Percentiles rank a stretch among this genome's conserved stretches.
phyloP scores from a whole-genome alignment of 352 stramenopile genomes.

The Pythium oligandrum region DNA sequence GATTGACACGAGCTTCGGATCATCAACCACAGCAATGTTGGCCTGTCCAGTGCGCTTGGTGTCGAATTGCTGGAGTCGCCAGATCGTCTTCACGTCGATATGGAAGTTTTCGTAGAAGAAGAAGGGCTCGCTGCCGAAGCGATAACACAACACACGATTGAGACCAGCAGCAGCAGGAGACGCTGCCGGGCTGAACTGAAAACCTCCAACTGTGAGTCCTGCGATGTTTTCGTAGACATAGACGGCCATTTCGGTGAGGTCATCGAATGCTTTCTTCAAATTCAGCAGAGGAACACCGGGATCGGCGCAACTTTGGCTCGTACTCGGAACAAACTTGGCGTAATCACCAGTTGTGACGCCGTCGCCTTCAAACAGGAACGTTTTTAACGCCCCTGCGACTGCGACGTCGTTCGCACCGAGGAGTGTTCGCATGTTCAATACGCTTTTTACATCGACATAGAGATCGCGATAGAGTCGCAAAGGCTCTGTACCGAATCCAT shows the following conservation, averaged over 20 bases:
- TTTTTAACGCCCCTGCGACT: slow-evolving; percentile 42
- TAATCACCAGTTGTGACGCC: slow-evolving; percentile 50
- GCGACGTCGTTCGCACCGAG: slow-evolving; percentile 33
- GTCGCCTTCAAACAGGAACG: slow-evolving; percentile 62
- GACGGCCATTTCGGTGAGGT: slow-evolving; percentile 55
- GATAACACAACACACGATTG: slow-evolving; percentile 48
- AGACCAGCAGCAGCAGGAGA: slow-evolving; percentile 25
- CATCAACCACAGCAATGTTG: slow-evolving; percentile 48
- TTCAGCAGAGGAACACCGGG: slow-evolving; percentile 41
- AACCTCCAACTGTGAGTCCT: slow-evolving; percentile 35
- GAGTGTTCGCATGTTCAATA: slow-evolving; percentile 44
- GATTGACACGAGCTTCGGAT: slow-evolving; percentile 51
- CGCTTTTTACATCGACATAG: slow-evolving; percentile 58
- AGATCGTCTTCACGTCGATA: slow-evolving; percentile 65
- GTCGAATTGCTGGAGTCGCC: slow-evolving; percentile 26
- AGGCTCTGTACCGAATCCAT: slow-evolving; percentile 54
- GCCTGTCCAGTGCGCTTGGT: slow-evolving; percentile 15
- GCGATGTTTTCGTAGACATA: slow-evolving; percentile 59
- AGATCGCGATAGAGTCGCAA: slow-evolving; percentile 39
- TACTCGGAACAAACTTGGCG: slow-evolving; percentile 49
- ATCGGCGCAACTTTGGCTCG: slow-evolving; percentile 24
- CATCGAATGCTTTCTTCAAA: slow-evolving; percentile 63
- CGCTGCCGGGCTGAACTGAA: slow-evolving; percentile 31
- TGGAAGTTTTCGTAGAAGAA: slow-evolving; percentile 46
- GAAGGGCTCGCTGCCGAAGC: slow-evolving; percentile 50